Percentiles rank a stretch among this genome's conserved stretches.
phyloP scores from a whole-genome alignment of 2,329 filamentous ascomycete genomes.

The Curvularia sp. region DNA sequence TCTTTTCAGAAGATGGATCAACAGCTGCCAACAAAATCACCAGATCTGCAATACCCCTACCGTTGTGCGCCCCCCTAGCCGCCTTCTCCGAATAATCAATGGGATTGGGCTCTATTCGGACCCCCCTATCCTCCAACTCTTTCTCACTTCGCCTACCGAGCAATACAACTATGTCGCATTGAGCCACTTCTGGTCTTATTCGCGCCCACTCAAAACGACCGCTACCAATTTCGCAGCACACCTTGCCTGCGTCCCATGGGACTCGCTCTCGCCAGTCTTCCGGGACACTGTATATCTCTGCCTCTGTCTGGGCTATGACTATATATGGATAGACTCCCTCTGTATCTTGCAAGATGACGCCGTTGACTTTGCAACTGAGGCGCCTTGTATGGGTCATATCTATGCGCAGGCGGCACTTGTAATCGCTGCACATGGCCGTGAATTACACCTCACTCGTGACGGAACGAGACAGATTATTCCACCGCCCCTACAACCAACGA shows the following conservation, averaged over 20 bases:
- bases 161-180: neutral
- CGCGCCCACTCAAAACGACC: neutral
- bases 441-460: neutral
- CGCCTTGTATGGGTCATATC: neutral
- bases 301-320: neutral
- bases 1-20: neutral
- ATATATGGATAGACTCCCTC: neutral
- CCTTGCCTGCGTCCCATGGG: neutral
- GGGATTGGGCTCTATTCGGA: neutral
- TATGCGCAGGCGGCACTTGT: neutral
- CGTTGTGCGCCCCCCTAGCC: neutral
- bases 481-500: neutral
- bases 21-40: neutral
- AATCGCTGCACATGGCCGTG: neutral
- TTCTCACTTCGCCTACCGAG: neutral
- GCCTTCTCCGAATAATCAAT: neutral
- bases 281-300: neutral
- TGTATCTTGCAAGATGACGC: neutral
- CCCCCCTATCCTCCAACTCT: neutral
- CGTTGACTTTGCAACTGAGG: neutral
- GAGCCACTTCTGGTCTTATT: neutral
- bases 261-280: neutral
- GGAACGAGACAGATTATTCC: neutral
- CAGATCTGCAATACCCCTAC: neutral
- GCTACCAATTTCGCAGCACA: neutral